Conservation (phyloP, 2,329 filamentous ascomycete genomes). For the Penicillium verrucosum region DNA sequence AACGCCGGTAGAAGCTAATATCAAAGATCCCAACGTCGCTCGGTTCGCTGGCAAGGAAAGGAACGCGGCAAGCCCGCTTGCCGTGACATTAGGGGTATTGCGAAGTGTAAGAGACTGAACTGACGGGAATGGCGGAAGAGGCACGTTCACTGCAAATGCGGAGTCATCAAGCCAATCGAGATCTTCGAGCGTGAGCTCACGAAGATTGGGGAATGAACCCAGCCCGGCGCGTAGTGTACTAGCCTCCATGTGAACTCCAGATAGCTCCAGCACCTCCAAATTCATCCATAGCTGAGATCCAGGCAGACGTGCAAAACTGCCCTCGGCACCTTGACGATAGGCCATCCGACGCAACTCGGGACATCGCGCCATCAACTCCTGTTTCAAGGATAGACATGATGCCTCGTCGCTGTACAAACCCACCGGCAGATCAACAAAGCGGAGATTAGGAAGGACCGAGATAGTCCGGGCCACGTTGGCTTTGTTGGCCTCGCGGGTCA, state of each 20-base stretch:
- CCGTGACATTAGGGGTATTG: conserved; percentile 68
- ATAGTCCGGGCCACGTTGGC: conserved; percentile 81
- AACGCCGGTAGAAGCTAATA: conserved; percentile 69
- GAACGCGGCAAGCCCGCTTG: conserved; percentile 66
- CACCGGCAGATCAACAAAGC: conserved; percentile 86
- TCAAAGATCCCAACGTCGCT: conserved; percentile 63
- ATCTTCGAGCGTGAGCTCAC: conserved; percentile 70
- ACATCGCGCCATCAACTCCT: conserved; percentile 81
- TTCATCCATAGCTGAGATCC: conserved; percentile 49
- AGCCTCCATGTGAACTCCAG: conserved; percentile 37
- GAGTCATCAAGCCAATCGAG: conserved; percentile 71
- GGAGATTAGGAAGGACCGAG: conserved; percentile 77
- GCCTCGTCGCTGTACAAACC: conserved; percentile 81
- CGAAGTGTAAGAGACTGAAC: conserved; percentile 71
- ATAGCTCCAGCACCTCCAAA: conserved; percentile 43
- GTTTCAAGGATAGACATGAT: conserved; percentile 69
- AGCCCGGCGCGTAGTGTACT: conserved; percentile 64
- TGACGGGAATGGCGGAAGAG: conserved; percentile 69
- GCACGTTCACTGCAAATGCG: conserved; percentile 65
- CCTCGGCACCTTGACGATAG: conserved; percentile 74
- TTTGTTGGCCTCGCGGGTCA: conserved; percentile 85
- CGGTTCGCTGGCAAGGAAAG: conserved; percentile 61
- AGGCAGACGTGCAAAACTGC: conserved; percentile 67
- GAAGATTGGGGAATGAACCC: conserved; percentile 62
- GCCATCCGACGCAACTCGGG: conserved; percentile 84